These are phyloP conservation scores for Fusarium falciforme DNA, from an alignment of 2,329 filamentous ascomycete species.

Conservation along the genomic window DNA sequence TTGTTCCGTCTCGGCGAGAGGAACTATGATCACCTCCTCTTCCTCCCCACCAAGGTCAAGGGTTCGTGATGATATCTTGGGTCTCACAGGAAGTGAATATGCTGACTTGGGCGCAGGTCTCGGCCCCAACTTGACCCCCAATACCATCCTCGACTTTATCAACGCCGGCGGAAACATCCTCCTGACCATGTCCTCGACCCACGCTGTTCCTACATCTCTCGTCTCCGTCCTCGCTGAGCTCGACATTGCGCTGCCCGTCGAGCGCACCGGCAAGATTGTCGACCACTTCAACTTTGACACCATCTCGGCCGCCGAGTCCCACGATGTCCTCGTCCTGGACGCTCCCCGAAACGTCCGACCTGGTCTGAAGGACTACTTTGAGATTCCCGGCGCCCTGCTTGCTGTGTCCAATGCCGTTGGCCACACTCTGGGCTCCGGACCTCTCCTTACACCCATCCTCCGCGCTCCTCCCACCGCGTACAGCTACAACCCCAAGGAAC, in stretches of 20 bases:
- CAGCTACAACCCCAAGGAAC: slow-evolving; percentile 93
- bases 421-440: slow-evolving; percentile 82
- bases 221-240: slow-evolving; percentile 86
- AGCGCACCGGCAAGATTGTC: slow-evolving; percentile 86
- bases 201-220: slow-evolving; percentile 77
- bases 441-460: slow-evolving; percentile 83
- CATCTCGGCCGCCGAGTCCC: slow-evolving; percentile 79
- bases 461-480: slow-evolving; percentile 88
- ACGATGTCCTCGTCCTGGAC: slow-evolving; percentile 87
- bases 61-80: slow-evolving; percentile 61
- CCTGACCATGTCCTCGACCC: slow-evolving; percentile 80
- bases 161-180: slow-evolving; percentile 93
- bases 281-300: slow-evolving; percentile 97
- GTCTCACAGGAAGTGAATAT: background rate
- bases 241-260: slow-evolving; percentile 87
- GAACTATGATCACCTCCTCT: slow-evolving; percentile 88
- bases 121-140: slow-evolving; percentile 87
- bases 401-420: slow-evolving; percentile 86
- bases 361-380: slow-evolving; percentile 83
- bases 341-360: slow-evolving; percentile 72
- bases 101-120: slow-evolving; percentile 68
- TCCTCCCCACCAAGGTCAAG: slow-evolving; percentile 92
- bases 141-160: slow-evolving; percentile 88
- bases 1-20: slow-evolving; percentile 90
- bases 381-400: slow-evolving; percentile 65